Percentiles rank a stretch among this genome's conserved stretches.
Evolutionary conservation across 1,284 basidiomycete genomes (phyloP).

Genomic region (Trichosporon sp.): DNA sequence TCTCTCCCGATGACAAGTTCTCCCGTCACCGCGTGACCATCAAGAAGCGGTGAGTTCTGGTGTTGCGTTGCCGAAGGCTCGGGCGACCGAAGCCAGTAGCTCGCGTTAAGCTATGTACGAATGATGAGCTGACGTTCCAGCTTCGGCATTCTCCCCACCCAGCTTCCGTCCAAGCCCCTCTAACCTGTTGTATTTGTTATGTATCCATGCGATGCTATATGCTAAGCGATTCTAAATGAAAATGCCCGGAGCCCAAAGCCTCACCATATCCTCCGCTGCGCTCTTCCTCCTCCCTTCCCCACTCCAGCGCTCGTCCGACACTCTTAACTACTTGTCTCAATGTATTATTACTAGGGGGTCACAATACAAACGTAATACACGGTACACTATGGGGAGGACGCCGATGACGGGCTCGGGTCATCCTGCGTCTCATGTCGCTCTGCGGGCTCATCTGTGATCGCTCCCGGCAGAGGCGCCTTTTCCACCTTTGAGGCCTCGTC

Average conservation of each 20-base stretch:
- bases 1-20: conserved; percentile 97
- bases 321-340: background rate
- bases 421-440: background rate
- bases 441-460: background rate
- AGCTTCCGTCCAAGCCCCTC: conserved; percentile 84
- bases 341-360: conserved; percentile 5
- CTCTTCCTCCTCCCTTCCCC: background rate
- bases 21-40: conserved; percentile 92
- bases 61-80: background rate
- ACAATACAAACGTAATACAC: conserved; percentile 19
- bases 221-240: conserved; percentile 19
- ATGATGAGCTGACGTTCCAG: conserved; percentile 29
- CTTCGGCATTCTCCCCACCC: conserved; percentile 82
- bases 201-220: conserved; percentile 19
- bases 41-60: conserved; percentile 72
- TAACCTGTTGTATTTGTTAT: conserved; percentile 56
- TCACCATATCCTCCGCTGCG: background rate
- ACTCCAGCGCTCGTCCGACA: background rate
- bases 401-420: background rate
- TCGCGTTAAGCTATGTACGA: background rate
- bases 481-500: conserved; percentile 14
- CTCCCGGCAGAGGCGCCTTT: background rate
- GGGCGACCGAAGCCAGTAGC: background rate
- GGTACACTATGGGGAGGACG: background rate
- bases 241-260: background rate